Evolutionary conservation across 176 grass and related monocot species (phyloP).

Genomic region (Urochloa ruziziensis): DNA sequence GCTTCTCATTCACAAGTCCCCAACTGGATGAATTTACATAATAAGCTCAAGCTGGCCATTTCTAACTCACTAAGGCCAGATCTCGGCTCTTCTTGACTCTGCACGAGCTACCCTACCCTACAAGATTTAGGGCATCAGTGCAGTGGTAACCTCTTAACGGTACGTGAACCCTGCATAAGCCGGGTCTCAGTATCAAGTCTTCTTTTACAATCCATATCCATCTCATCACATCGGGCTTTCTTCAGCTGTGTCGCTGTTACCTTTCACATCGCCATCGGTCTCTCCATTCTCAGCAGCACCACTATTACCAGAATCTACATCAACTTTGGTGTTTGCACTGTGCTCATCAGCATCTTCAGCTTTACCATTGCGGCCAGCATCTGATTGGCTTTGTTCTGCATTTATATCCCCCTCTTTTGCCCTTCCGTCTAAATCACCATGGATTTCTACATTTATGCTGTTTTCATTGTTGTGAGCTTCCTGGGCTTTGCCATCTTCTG

Average conservation of each 20-base stretch:
- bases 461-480: conserved; percentile 2
- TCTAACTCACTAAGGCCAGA: conserved; percentile 8
- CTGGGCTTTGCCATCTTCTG: conserved; percentile 18
- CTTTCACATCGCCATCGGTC: background rate
- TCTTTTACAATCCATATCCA: background rate
- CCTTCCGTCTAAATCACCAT: background rate
- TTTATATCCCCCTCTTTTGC: background rate
- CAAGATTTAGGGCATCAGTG: conserved; percentile 2
- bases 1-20: background rate
- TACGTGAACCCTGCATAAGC: conserved; percentile 1
- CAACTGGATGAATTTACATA: conserved; percentile 22
- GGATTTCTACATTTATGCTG: background rate
- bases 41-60: background rate
- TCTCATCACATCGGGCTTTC: background rate
- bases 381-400: background rate
- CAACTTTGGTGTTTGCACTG: conserved; percentile 1
- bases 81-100: background rate
- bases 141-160: background rate
- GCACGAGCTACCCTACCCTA: conserved; percentile 15
- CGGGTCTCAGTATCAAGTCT: background rate
- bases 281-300: background rate
- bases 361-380: background rate
- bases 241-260: background rate
- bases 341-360: conserved; percentile 23
- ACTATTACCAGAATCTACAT: conserved; percentile 14